Evolutionary conservation across 1,284 basidiomycete species (phyloP).

Genomic region (Grifola frondosa): DNA sequence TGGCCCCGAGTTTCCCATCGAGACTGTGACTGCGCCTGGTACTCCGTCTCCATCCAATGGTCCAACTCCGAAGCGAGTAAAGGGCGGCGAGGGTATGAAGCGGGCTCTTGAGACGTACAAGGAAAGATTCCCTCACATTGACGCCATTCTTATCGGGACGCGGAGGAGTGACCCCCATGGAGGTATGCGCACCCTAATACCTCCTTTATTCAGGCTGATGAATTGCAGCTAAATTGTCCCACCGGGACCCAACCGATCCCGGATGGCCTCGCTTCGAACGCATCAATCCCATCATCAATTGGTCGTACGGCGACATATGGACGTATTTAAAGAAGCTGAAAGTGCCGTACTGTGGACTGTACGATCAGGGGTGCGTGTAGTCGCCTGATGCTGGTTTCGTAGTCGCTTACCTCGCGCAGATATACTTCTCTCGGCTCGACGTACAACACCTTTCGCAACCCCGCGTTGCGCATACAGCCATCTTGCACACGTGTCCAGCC

Average conservation of each 20-base stretch:
- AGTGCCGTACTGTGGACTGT: conserved; percentile 86
- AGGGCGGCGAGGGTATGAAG: conserved; percentile 81
- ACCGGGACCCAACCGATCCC: conserved; percentile 78
- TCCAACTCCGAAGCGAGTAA: conserved; percentile 30
- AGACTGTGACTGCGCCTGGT: conserved; percentile 42
- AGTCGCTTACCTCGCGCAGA: no score
- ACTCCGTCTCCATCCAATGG: conserved; percentile 17
- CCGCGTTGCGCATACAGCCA: conserved; percentile 58
- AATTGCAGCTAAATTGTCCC: conserved; percentile 58
- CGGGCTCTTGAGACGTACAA: conserved; percentile 79
- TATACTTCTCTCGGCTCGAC: conserved; percentile 97
- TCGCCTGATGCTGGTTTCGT: neutral
- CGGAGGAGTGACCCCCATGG: conserved; percentile 90
- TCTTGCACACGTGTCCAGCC: conserved; percentile 19
- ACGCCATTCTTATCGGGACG: conserved; percentile 88
- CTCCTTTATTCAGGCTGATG: neutral
- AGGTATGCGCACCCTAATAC: conserved; percentile 48
- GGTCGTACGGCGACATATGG: conserved; percentile 92
- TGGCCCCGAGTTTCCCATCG: conserved; percentile 38
- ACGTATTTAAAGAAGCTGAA: conserved; percentile 73
- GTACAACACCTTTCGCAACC: conserved; percentile 93
- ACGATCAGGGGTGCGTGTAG: conserved; percentile 81
- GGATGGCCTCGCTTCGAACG: conserved; percentile 91
- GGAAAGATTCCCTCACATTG: conserved; percentile 57
- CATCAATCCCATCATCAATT: conserved; percentile 95